Evolutionary conservation across 495 filamentous ascomycete genomes (phyloP).

Genomic region (Penicillium dipodomyicola): DNA sequence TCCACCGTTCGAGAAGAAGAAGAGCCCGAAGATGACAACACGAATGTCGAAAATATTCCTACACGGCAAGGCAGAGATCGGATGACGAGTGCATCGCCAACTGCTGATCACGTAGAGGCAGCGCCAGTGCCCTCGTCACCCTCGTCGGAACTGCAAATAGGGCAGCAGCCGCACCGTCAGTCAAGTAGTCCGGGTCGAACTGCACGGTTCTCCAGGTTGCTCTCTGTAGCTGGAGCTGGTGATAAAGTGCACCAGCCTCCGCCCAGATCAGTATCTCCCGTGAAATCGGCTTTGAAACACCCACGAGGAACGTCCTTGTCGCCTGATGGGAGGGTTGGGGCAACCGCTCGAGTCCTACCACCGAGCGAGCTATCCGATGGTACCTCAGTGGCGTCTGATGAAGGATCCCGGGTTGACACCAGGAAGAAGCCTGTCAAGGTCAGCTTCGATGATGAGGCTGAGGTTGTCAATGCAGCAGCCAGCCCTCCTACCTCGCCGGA

Average conservation of each 20-base stretch:
- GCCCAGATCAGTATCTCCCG: constrained; percentile 75
- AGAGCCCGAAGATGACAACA: constrained; percentile 43
- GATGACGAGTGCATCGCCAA: constrained; percentile 17
- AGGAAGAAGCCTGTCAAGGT: constrained; percentile 74
- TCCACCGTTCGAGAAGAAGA: constrained; percentile 62
- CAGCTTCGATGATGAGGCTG: constrained; percentile 78
- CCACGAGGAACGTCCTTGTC: constrained; percentile 53
- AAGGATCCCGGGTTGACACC: constrained; percentile 43
- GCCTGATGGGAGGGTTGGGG: constrained; percentile 34
- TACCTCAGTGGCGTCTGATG: constrained; percentile 59
- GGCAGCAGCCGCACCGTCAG: constrained; percentile 27
- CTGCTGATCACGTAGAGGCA: constrained; percentile 15
- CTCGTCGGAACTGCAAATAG: constrained; percentile 10
- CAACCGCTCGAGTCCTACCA: constrained; percentile 29
- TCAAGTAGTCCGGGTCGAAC: constrained; percentile 64
- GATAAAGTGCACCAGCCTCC: constrained; percentile 70
- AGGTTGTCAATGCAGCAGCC: constrained; percentile 59
- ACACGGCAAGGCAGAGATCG: constrained; percentile 7
- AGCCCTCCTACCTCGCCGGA: constrained; percentile 50
- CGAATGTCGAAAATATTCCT: constrained; percentile 1
- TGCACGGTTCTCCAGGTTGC: constrained; percentile 67
- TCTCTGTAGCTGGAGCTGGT: constrained; percentile 48
- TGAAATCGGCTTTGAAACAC: constrained; percentile 81
- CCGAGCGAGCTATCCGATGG: constrained; percentile 61
- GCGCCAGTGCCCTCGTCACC: constrained; percentile 16